A percentile compares a stretch with the other conserved stretches of the same genome.
These are phyloP conservation scores for Psilocybe mexicana DNA, from an alignment of 1,284 basidiomycete genomes.

Conservation along the genomic window DNA sequence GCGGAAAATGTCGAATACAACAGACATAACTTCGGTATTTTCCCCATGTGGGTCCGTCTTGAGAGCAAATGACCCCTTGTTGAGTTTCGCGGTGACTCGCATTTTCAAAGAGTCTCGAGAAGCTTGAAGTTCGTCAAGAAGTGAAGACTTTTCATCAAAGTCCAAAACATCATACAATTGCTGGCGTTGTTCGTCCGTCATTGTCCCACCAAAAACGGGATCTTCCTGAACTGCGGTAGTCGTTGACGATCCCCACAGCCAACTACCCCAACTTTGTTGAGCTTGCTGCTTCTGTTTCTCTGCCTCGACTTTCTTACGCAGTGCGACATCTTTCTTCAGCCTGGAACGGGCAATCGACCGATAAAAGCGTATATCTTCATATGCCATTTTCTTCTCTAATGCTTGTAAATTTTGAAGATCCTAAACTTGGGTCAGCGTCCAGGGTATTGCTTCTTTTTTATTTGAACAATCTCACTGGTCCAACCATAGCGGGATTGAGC, in stretches of 20 bases:
- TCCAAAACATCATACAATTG: conserved; percentile 95
- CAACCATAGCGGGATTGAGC: conserved; percentile 50
- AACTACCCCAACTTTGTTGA: conserved; percentile 72
- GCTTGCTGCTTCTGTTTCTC: conserved; percentile 59
- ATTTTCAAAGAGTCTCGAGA: conserved; percentile 85
- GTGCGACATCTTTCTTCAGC: conserved; percentile 82
- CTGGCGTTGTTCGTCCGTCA: conserved; percentile 92
- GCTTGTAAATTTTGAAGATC: conserved; percentile 63
- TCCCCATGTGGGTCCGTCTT: conserved; percentile 68
- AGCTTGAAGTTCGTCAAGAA: conserved; percentile 66
- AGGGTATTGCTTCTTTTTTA: neutral
- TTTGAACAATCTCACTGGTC: conserved; percentile 33
- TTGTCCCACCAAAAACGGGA: conserved; percentile 59
- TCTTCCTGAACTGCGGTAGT: conserved; percentile 44
- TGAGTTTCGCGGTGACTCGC: conserved; percentile 76
- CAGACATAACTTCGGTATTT: conserved; percentile 77
- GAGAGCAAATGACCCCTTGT: conserved; percentile 86
- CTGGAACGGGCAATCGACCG: conserved; percentile 92
- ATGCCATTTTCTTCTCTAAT: conserved; percentile 84
- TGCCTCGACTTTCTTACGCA: conserved; percentile 68
- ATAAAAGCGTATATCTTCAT: conserved; percentile 98
- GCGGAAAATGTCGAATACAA: conserved; percentile 89
- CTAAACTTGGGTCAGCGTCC: conserved; percentile 37
- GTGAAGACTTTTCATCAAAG: conserved; percentile 85
- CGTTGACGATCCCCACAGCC: conserved; percentile 81